phyloP scores from a whole-genome alignment of 768 basidiomycete genomes.

The Termitomyces sp. region DNA sequence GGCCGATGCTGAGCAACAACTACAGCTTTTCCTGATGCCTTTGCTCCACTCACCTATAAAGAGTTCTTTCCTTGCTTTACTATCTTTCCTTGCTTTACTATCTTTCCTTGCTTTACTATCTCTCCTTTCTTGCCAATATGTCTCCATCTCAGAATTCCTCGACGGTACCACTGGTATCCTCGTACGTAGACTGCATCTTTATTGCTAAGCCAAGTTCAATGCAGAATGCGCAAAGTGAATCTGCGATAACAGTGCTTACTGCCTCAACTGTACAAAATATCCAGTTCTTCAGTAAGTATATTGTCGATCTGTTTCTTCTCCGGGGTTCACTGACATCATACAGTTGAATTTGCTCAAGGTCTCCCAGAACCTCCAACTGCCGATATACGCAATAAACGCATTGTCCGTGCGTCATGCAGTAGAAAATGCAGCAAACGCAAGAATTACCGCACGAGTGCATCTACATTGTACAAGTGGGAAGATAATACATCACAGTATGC shows the following conservation, averaged over 20 bases:
- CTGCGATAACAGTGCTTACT: not conserved
- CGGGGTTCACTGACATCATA: not conserved
- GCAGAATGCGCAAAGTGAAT: not conserved
- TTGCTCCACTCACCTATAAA: not conserved
- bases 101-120: not conserved
- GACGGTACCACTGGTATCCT: not conserved
- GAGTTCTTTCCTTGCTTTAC: too few relatives aligned
- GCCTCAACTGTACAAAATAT: conserved; percentile 2
- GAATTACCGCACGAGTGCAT: not conserved
- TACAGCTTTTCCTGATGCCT: not conserved
- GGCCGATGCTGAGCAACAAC: not conserved
- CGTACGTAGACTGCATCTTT: not conserved
- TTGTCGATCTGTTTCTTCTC: not conserved
- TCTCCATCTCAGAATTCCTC: not conserved
- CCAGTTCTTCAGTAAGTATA: conserved; percentile 13
- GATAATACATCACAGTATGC: conserved; percentile 13
- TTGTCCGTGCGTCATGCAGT: conserved; percentile 7
- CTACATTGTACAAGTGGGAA: not conserved
- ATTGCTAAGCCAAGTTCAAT: not conserved
- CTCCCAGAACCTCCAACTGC: not conserved
- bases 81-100: too few relatives aligned
- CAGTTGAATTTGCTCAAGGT: conserved; percentile 7
- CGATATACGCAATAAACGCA: not conserved
- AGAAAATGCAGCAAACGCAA: not conserved
- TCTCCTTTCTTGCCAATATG: not conserved